Evolutionary conservation across 495 filamentous ascomycete species (phyloP), one percentile per base, ranked within the genome.

Genomic region (Astrothelium macrocarpum): DNA sequence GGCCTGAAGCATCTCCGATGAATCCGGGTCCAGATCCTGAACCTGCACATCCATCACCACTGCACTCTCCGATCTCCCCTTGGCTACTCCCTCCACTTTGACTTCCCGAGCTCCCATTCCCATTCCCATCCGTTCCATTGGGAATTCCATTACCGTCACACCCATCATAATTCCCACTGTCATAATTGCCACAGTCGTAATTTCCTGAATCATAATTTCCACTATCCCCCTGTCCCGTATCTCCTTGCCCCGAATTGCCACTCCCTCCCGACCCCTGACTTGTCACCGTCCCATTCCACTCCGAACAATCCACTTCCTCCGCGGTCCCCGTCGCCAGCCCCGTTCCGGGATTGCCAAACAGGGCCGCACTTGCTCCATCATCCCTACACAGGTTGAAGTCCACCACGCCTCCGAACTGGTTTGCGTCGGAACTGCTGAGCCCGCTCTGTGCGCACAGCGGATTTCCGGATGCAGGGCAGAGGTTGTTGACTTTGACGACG

Each of bases 371-470:
- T 10, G 75, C 74, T 0, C 71, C 71, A 20, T 66, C 65, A 58
- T 76, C 75, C 14, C 59, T 70, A 66, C 75, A 77, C 29, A 77
- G 68, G 60, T 77, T 71, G 67, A 77, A 76, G 65, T 77, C 69
- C 1, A 76, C 63, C 32, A 73, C 67, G 20, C 70, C 73, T 53
- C 75, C 75, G 56, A 74, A 70, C 56, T 67, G 68, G 58, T 77
- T 77, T 25, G 49, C 16, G 49, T 25, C 29, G 14, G 63, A 65
- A 2, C 62, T 67, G 2, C 26, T 53, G 7, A 74, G 61, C 18
- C 60, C 65, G 18, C 46, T 61, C 67, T 74, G 73, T 16, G 68
- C 58, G 60, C 75, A 77, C 1, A 73, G 64, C 10, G 71, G 66
- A 64, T 77, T 77, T 11, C 73, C 72, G 2, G 36, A n/a, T n/a